A percentile compares a stretch with the other conserved stretches of the same genome.
phyloP scores from a whole-genome alignment of 2,329 filamentous ascomycete genomes.

The Pestalotiopsis sp. region DNA sequence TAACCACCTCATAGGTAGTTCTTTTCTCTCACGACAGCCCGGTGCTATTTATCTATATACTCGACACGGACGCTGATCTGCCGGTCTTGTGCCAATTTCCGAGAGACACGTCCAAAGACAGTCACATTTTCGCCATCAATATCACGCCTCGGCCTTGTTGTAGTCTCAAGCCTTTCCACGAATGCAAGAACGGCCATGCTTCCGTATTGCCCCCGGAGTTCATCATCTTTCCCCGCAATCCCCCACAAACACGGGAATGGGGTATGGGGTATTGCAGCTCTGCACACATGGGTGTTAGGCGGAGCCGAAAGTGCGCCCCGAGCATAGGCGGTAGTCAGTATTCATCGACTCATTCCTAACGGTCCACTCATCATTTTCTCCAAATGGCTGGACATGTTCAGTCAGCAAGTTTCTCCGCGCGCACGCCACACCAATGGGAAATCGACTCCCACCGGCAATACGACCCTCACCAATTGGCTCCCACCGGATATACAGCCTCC shows the following conservation, averaged over 20 bases:
- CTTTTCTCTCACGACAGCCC: background rate
- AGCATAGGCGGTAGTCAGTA: background rate
- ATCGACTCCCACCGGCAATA: background rate
- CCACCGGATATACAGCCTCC: background rate
- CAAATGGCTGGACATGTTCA: background rate
- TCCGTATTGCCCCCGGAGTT: background rate
- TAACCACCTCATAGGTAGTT: background rate
- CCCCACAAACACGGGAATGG: background rate
- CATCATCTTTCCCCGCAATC: background rate
- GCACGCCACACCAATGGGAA: background rate
- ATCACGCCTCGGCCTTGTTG: background rate
- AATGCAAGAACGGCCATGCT: background rate
- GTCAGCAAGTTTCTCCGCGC: background rate
- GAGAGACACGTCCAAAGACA: background rate
- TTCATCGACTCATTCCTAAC: background rate
- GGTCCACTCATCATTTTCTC: background rate
- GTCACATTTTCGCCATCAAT: background rate
- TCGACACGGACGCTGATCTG: background rate
- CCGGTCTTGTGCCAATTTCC: background rate
- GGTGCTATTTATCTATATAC: background rate
- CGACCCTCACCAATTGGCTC: background rate
- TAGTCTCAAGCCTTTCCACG: background rate
- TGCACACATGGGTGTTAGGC: background rate
- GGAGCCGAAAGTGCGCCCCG: background rate
- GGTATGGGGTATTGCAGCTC: background rate